Base-by-base conservation (phyloP, 768 basidiomycete species). In the Strobilomyces confusus region DNA sequence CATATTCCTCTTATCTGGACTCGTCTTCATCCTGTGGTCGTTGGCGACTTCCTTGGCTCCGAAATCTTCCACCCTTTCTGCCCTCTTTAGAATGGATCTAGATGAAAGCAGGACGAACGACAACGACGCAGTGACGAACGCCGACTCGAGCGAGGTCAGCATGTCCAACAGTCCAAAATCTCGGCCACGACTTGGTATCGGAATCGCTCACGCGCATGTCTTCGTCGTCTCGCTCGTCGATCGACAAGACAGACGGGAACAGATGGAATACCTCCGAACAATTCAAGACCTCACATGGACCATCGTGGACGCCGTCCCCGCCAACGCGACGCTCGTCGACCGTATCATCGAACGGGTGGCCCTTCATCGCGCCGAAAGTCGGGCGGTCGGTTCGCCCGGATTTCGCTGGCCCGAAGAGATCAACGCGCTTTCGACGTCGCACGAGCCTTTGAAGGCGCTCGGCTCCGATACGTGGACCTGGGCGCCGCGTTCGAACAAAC, bases 151-250 rank as follows among this genome's bases (percentile, higher is more conserved):
- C 32, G 23, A 52, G 17, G 2, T 9, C 9, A 32, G 48, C 32
- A 11, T 36, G 4, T 3, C 23, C 23, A 47, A 34, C n/a, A n/a
- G 12, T 15, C 30, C 29, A 9, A 20, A 38, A n/a, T 13, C 11
- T 11, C 46, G 23, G 4, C 48, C 54, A 5, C 26, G 51, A 5
- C 19, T 36, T 48, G 59, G 52, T 12, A 69, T 81, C 7, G 74
- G 73, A 30, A 60, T 78, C 29, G 70, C 76, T 15, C 68, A 72
- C 5, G 5, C 64, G 1, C 60, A 71, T 9, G 73, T 81, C 48
- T 83, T 79, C 57, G 80, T 89, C 1, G 61, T 89, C 38, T 84
- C 84, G 23, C 80, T 88, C 26, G 77, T 80, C 9, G 69, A 63
- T 25, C 78, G 87, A 29, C 59, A 59, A 17, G 85, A 86, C 55